Evolutionary conservation across 441 rosid species (phyloP), one percentile per base, ranked within the genome.

Genomic region (Adansonia gregorii): DNA sequence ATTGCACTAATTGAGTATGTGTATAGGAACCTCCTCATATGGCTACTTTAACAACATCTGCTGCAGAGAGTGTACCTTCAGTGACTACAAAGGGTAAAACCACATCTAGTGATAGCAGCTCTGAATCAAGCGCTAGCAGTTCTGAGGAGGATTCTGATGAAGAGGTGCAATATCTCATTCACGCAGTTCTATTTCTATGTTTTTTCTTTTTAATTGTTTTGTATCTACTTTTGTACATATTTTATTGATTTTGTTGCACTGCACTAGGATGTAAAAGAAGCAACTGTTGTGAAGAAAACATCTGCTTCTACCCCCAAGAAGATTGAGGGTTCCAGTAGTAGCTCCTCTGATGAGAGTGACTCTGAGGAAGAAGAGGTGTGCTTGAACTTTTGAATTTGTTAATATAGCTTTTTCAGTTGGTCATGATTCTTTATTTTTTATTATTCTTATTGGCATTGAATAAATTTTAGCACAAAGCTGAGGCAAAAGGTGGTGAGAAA

Each of bases 141-240:
- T 84, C 86, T 14, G 87, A 85, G 12, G 84, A 82, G 65, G 86
- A 86, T 6, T 82, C 82, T 52, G 83, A 79, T 45, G 77, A 75
- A 27, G 71, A 75, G 59, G 72, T 75, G 39, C 6, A 49, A 31
- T 54, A 1, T 65, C 22, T 22, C 6, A 10, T 51, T 64, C 7
- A 10, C 17, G n/a, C 1, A 12, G 8, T 35, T 46, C 12, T 73
- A 1, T 0, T 48, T 7, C 27, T 52, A 8, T 74, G 7, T 6
- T 10, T 73, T 6, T 20, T 12, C 9, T 14, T 0, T 31, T 8
- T 31, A 31, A 31, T 31, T 31, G 39, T 31, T 31, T 31, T 31
- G 39, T 31, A 31, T 31, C 4, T 3, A 31, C 39, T 31, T 67
- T 5, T 46, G 8, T 68, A n/a, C 3, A 65, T 49, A 4, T 51